Percentiles rank a stretch among this genome's conserved stretches.
Conservation (phyloP, 352 stramenopile genomes). For the Globisporangium paddicum region DNA sequence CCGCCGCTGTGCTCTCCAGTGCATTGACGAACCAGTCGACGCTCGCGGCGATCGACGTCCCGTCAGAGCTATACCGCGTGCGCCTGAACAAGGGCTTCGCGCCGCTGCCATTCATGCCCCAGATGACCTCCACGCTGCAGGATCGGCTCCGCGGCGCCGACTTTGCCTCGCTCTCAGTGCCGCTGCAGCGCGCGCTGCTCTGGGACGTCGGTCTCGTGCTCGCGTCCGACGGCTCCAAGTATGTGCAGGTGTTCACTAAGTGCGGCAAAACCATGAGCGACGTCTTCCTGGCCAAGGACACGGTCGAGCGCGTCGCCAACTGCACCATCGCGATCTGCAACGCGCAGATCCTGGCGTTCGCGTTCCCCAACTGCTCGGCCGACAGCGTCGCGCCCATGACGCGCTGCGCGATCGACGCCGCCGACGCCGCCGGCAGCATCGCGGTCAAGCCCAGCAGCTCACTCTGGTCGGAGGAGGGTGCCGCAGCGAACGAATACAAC, state of each 20-base stretch:
- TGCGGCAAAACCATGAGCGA: conserved; percentile 43
- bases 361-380: conserved; percentile 23
- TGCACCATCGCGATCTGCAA: conserved; percentile 21
- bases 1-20: too few relatives aligned
- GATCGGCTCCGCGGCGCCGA: conserved; percentile 4
- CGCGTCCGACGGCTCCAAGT: conserved; percentile 19
- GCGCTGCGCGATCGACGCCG: conserved; percentile 29
- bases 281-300: conserved; percentile 35
- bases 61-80: conserved; percentile 14
- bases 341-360: conserved; percentile 26
- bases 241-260: conserved; percentile 43
- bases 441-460: conserved; percentile 11
- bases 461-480: conserved; percentile 40
- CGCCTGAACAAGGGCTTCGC: background rate
- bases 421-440: conserved; percentile 15
- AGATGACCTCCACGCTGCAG: conserved; percentile 8
- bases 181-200: conserved; percentile 46
- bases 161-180: conserved; percentile 24
- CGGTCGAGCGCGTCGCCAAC: conserved; percentile 19
- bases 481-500: conserved; percentile 20
- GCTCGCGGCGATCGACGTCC: conserved; percentile 16
- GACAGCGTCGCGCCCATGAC: conserved; percentile 16
- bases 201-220: conserved; percentile 48
- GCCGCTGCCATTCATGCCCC: conserved; percentile 8
- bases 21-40: background rate